Percentiles rank a stretch among this genome's conserved stretches.
These are phyloP conservation scores for Trichoderma breve DNA, from an alignment of 2,329 filamentous ascomycete species.

Conservation along the genomic window DNA sequence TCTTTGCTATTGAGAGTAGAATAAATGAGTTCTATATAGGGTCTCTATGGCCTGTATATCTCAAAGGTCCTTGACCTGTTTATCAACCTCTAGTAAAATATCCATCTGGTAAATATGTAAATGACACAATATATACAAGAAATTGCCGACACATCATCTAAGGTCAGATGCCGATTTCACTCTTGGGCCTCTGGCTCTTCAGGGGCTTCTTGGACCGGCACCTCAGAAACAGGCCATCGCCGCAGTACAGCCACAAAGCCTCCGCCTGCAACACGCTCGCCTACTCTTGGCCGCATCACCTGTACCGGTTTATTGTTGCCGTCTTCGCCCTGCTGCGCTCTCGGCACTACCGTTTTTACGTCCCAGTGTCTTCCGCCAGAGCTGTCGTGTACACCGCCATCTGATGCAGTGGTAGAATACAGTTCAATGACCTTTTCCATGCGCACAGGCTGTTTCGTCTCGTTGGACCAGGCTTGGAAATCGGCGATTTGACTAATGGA, in stretches of 20 bases:
- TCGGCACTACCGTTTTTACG: slow-evolving; percentile 48
- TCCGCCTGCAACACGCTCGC: slow-evolving; percentile 39
- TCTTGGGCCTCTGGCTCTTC: slow-evolving; percentile 3
- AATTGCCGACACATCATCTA: neutral
- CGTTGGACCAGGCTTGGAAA: slow-evolving; percentile 49
- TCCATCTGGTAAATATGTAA: neutral
- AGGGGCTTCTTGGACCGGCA: neutral
- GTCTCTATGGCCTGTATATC: neutral
- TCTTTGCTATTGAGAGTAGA: neutral
- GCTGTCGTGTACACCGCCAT: slow-evolving; percentile 45
- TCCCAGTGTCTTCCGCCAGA: slow-evolving; percentile 62
- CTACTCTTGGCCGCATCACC: slow-evolving; percentile 44
- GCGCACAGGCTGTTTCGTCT: slow-evolving; percentile 51
- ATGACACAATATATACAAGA: neutral
- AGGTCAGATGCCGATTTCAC: neutral
- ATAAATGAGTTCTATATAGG: no score
- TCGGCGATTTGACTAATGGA: slow-evolving; percentile 75
- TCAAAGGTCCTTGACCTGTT: neutral
- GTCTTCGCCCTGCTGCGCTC: slow-evolving; percentile 23
- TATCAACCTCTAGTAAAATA: neutral
- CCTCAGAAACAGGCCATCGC: slow-evolving; percentile 30
- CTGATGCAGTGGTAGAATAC: slow-evolving; percentile 39
- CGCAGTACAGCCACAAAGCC: slow-evolving; percentile 42
- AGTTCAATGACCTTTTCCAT: slow-evolving; percentile 62
- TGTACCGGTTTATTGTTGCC: slow-evolving; percentile 32